A percentile compares a stretch with the other conserved stretches of the same genome.
Conservation (phyloP, 192 early-diverging fungal species). For the Coemansia sp. region DNA sequence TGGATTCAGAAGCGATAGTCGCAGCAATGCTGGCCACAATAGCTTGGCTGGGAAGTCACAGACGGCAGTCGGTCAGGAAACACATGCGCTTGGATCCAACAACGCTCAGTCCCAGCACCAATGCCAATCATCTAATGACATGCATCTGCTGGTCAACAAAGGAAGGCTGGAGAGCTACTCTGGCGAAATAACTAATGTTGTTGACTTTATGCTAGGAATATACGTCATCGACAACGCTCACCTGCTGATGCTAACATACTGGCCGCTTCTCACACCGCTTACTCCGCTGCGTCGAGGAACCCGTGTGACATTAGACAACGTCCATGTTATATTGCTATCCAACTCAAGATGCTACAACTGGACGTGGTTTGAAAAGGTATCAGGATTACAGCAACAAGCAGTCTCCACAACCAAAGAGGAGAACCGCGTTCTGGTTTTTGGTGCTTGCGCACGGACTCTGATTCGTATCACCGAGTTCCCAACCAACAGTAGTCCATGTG, state of each 20-base stretch:
- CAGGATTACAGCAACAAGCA: neutral
- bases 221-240: constrained; percentile 41
- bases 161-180: constrained; percentile 40
- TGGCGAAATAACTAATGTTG: constrained; percentile 30
- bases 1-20: neutral
- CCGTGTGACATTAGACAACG: constrained; percentile 32
- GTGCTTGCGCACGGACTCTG: constrained; percentile 38
- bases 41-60: neutral
- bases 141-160: constrained; percentile 20
- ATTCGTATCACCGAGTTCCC: constrained; percentile 31
- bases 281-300: constrained; percentile 36
- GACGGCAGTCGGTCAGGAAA: neutral
- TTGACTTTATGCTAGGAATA: constrained; percentile 36
- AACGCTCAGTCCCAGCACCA: neutral
- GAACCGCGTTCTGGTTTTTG: constrained; percentile 26
- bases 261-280: constrained; percentile 32
- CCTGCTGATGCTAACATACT: constrained; percentile 34
- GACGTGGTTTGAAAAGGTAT: constrained; percentile 28
- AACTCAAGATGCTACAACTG: constrained; percentile 35
- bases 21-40: neutral
- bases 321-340: constrained; percentile 31
- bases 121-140: neutral
- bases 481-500: neutral
- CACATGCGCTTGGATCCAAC: neutral
- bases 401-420: neutral